Evolutionary conservation across 768 basidiomycete species (phyloP).

Genomic region (Phanerochaete carnosa): DNA sequence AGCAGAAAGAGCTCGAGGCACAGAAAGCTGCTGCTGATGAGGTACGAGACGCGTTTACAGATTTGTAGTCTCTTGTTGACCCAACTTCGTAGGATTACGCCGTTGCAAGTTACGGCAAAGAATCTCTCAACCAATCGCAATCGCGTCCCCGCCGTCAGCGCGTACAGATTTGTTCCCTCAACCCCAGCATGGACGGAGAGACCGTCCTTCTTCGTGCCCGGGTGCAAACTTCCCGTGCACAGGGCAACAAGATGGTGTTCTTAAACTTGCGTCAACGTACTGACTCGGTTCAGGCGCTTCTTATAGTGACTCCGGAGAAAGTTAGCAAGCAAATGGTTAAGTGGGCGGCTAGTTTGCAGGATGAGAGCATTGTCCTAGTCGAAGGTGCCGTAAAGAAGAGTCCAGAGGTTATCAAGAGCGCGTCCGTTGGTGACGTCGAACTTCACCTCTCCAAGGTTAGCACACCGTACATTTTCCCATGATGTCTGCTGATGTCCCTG

Average conservation of each 20-base stretch:
- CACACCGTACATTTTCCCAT: background rate
- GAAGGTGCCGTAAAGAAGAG: slow-evolving; percentile 80
- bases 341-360: slow-evolving; percentile 73
- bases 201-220: slow-evolving; percentile 84
- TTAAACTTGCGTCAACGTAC: slow-evolving; percentile 86
- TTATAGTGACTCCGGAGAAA: slow-evolving; percentile 65
- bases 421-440: slow-evolving; percentile 84
- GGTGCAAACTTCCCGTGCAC: slow-evolving; percentile 86
- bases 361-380: slow-evolving; percentile 90
- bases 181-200: slow-evolving; percentile 61
- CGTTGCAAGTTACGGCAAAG: slow-evolving; percentile 74
- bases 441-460: slow-evolving; percentile 78
- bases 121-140: slow-evolving; percentile 91
- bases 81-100: slow-evolving; percentile 62
- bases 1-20: slow-evolving; percentile 69
- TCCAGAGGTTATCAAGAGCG: slow-evolving; percentile 87
- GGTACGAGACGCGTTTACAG: slow-evolving; percentile 28
- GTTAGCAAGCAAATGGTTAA: slow-evolving; percentile 98
- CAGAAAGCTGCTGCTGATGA: slow-evolving; percentile 65
- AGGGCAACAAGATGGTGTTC: slow-evolving; percentile 96
- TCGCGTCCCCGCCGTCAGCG: slow-evolving; percentile 61
- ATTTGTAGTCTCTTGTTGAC: background rate
- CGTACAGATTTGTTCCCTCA: slow-evolving; percentile 63
- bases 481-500: background rate
- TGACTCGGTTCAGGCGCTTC: slow-evolving; percentile 82